Base-by-base conservation (phyloP, 306 rosid species). In the Prunus kanzakura region DNA sequence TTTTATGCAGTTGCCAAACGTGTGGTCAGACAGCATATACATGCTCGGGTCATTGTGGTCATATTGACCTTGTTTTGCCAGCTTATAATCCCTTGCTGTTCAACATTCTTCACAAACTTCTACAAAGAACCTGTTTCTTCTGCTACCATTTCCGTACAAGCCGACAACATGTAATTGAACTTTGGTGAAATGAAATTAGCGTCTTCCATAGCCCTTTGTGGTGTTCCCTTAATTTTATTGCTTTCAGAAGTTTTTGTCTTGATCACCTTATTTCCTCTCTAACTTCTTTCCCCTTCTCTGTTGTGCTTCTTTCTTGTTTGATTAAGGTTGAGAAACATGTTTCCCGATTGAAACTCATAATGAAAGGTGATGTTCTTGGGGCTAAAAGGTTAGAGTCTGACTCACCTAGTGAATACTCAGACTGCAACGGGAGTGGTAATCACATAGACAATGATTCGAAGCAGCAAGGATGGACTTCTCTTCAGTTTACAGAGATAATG, bases 41-140 rank as follows among this genome's bases (percentile, higher is more conserved):
- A 45, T 92, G 98, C 71, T 89, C 88, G 0, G 98, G 98, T 62
- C 98, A 95, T 87, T 95, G 83, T 75, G 98, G 98, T 62, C 97
- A 87, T 76, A 84, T 95, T 69, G 98, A 92, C 27, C 91, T 95
- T 2, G 85, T 88, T 78, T 77, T 77, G 20, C 87, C 96, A 0
- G 76, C 77, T n/a, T 92, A 90, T 83, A 95, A 92, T 71, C 98
- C 98, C 32, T 66, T 92, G 88, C 81, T 92, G 77, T 88, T 92
- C 86, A 74, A 66, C 57, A 64, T 67, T 75, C 95, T 95, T 60
- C 63, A 84, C 84, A 83, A 50, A 62, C 70, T 89, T 79, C 81
- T 92, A 16, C 86, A 80, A 60, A 76, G 73, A 55, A 87, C 90
- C 43, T 95, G 98, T 82, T 79, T 90, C 80, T 76, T 32, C 63